Conservation (phyloP, 2,329 filamentous ascomycete species). For the Dactylellina drechsleri region DNA sequence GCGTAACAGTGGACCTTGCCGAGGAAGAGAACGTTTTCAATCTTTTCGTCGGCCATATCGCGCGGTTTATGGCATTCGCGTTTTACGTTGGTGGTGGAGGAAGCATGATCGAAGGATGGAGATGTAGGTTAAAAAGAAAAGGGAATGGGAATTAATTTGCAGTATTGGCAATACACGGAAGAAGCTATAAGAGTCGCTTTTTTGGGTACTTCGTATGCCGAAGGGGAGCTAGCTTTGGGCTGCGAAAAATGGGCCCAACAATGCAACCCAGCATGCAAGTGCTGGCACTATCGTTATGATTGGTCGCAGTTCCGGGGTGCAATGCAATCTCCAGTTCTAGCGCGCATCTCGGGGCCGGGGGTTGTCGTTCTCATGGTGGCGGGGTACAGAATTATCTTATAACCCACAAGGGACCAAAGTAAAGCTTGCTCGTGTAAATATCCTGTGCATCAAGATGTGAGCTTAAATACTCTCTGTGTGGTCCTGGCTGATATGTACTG, state of each 20-base stretch:
- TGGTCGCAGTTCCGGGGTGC: conserved; percentile 30
- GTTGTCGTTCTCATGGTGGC: conserved; percentile 17
- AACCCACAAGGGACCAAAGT: too few species aligned
- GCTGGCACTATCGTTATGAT: conserved; percentile 49
- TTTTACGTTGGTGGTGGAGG: conserved; percentile 25
- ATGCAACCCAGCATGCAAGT: conserved; percentile 50
- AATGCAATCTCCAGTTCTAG: neutral
- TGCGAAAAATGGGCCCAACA: conserved; percentile 39
- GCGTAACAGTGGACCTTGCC: conserved; percentile 84
- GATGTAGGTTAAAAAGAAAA: conserved; percentile 1
- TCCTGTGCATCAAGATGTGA: too few species aligned
- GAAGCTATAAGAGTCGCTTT: conserved; percentile 37
- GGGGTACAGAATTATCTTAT: conserved; percentile 17
- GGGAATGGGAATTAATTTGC: neutral
- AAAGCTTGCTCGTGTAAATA: too few species aligned
- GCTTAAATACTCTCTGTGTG: too few species aligned
- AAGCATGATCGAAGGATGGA: conserved; percentile 22
- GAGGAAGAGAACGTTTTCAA: conserved; percentile 85
- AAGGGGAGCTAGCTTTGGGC: conserved; percentile 26
- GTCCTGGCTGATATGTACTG: too few species aligned
- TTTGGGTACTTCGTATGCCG: neutral
- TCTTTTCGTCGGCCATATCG: conserved; percentile 71
- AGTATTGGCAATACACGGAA: neutral
- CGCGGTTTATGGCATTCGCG: conserved; percentile 40
- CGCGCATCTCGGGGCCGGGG: conserved; percentile 20